Evolutionary conservation across 2,329 filamentous ascomycete genomes (phyloP).

Genomic region (Plectosphaerella plurivora): DNA sequence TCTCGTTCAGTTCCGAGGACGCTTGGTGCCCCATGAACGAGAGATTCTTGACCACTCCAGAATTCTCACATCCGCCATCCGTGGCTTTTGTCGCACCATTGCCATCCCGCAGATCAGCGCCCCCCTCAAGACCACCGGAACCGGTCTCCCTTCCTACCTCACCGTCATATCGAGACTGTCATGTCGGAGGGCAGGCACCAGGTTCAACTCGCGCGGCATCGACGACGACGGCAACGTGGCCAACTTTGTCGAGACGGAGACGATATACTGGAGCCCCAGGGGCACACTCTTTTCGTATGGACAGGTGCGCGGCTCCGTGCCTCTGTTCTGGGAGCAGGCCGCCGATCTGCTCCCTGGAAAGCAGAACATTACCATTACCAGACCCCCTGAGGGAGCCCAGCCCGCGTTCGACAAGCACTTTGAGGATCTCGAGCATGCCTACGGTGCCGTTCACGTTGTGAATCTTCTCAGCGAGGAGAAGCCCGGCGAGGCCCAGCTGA

Average conservation of each 20-base stretch:
- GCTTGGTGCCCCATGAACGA: slow-evolving; percentile 70
- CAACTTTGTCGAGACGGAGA: slow-evolving; percentile 98
- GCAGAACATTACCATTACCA: slow-evolving; percentile 88
- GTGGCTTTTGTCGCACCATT: slow-evolving; percentile 86
- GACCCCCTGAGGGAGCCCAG: slow-evolving; percentile 85
- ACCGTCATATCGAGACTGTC: slow-evolving; percentile 91
- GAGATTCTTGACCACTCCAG: slow-evolving; percentile 78
- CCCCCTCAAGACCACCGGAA: slow-evolving; percentile 60
- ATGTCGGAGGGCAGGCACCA: slow-evolving; percentile 83
- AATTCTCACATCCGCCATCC: slow-evolving; percentile 88
- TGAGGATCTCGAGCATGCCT: slow-evolving; percentile 75
- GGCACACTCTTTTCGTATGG: slow-evolving; percentile 85
- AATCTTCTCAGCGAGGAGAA: slow-evolving; percentile 93
- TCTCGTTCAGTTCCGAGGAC: slow-evolving; percentile 81
- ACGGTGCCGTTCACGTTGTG: slow-evolving; percentile 87
- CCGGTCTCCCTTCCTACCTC: slow-evolving; percentile 75
- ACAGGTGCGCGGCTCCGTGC: slow-evolving; percentile 88
- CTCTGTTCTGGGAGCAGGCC: slow-evolving; percentile 95
- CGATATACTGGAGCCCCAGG: slow-evolving; percentile 79
- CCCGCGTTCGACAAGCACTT: slow-evolving; percentile 96
- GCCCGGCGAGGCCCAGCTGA: slow-evolving; percentile 79
- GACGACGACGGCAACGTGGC: slow-evolving; percentile 97
- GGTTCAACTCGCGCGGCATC: slow-evolving; percentile 95
- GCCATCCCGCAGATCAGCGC: slow-evolving; percentile 74
- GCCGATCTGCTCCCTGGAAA: slow-evolving; percentile 84